Conservation (phyloP, 805 yeast genomes). For the Pichia paraexigua region DNA sequence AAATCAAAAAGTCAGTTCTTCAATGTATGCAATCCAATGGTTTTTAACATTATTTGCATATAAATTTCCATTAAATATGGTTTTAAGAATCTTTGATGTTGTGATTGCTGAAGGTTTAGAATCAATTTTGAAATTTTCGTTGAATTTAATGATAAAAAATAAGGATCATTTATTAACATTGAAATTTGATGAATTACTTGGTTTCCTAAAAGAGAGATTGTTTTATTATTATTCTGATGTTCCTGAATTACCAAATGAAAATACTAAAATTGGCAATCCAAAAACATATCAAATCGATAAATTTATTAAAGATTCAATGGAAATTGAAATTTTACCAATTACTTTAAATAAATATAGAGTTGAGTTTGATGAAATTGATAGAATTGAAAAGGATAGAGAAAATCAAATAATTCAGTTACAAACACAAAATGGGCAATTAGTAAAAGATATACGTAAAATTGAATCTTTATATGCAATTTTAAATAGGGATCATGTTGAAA, state of each 20-base stretch:
- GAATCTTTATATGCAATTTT: constrained; percentile 62
- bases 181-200: constrained; percentile 69
- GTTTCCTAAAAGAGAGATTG: constrained; percentile 69
- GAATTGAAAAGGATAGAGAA: constrained; percentile 55
- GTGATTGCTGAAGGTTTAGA: constrained; percentile 89
- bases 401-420: constrained; percentile 53
- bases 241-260: constrained; percentile 3
- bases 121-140: constrained; percentile 74
- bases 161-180: constrained; percentile 49
- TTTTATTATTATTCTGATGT: constrained; percentile 53
- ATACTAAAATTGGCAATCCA: constrained; percentile 14
- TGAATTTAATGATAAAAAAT: constrained; percentile 69
- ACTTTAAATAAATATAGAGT: constrained; percentile 60
- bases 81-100: constrained; percentile 78
- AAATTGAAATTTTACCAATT: constrained; percentile 63
- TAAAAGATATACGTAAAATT: constrained; percentile 63
- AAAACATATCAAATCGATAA: constrained; percentile 55
- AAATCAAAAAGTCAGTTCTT: constrained; percentile 81
- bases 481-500: constrained; percentile 75
- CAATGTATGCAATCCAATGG: constrained; percentile 99
- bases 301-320: constrained; percentile 72
- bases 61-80: constrained; percentile 86
- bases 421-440: constrained; percentile 60
- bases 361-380: constrained; percentile 71
- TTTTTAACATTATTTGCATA: constrained; percentile 91